Evolutionary conservation across 2,329 filamentous ascomycete species (phyloP).

Genomic region (Colletotrichum orchidophilum): DNA sequence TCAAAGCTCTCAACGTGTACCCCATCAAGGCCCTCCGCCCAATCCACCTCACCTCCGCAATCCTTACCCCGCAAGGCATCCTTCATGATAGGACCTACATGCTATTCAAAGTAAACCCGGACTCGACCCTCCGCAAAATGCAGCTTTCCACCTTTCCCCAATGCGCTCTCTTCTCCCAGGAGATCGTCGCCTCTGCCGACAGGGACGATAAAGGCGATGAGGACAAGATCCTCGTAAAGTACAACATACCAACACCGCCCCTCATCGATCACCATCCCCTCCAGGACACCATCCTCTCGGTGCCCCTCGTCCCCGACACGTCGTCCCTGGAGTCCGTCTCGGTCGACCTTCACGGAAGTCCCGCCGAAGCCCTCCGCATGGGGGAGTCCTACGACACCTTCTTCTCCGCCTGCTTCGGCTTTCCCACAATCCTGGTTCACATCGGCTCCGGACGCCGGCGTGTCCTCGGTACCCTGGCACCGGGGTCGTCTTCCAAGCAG

Average conservation of each 20-base stretch:
- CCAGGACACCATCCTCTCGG: slow-evolving; percentile 52
- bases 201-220: slow-evolving; percentile 37
- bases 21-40: slow-evolving; percentile 79
- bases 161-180: slow-evolving; percentile 72
- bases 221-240: slow-evolving; percentile 54
- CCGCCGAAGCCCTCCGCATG: slow-evolving; percentile 70
- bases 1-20: slow-evolving; percentile 68
- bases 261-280: slow-evolving; percentile 49
- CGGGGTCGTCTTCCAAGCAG: slow-evolving; percentile 2
- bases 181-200: slow-evolving; percentile 54
- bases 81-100: slow-evolving; percentile 76
- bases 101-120: slow-evolving; percentile 64
- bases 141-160: slow-evolving; percentile 66
- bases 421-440: slow-evolving; percentile 68
- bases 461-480: slow-evolving; percentile 69
- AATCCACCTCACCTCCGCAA: slow-evolving; percentile 61
- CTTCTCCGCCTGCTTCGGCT: slow-evolving; percentile 75
- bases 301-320: slow-evolving; percentile 66
- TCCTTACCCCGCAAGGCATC: slow-evolving; percentile 70
- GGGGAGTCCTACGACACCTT: slow-evolving; percentile 67
- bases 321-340: slow-evolving; percentile 55
- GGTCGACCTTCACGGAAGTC: slow-evolving; percentile 68
- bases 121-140: slow-evolving; percentile 61
- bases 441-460: slow-evolving; percentile 68
- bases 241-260: slow-evolving; percentile 49